Conservation (phyloP, 106 monocot species). For the Chionographis japonica region DNA sequence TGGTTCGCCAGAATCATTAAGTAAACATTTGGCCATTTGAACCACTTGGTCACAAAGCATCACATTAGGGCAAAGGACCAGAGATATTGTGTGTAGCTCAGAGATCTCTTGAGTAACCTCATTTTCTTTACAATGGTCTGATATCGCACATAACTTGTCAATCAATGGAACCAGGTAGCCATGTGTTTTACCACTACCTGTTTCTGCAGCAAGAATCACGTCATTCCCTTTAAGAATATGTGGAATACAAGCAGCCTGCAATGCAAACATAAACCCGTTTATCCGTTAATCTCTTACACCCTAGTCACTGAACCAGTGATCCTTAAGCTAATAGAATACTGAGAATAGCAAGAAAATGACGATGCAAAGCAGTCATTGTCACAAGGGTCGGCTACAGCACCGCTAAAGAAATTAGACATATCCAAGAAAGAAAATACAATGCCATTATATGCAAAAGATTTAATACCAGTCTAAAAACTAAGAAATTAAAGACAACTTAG, state of each 20-base stretch:
- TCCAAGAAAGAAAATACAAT: too few relatives aligned
- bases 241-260: slow-evolving; percentile 84
- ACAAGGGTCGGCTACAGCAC: not conserved
- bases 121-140: slow-evolving; percentile 9
- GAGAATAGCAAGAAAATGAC: not conserved
- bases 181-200: slow-evolving; percentile 98
- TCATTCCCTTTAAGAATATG: slow-evolving; percentile 74
- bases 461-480: too few relatives aligned
- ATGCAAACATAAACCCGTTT: slow-evolving; percentile 1
- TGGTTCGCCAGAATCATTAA: slow-evolving; percentile 52
- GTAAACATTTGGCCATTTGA: slow-evolving; percentile 69
- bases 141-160: slow-evolving; percentile 34
- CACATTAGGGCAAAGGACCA: slow-evolving; percentile 94
- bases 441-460: too few relatives aligned
- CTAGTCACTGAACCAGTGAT: not conserved
- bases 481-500: too few relatives aligned
- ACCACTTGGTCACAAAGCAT: slow-evolving; percentile 97
- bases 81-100: slow-evolving; percentile 21
- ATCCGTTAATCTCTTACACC: not conserved
- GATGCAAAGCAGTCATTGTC: not conserved
- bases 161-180: slow-evolving; percentile 87
- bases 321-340: not conserved
- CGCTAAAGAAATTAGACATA: not conserved
- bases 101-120: slow-evolving; percentile 6
- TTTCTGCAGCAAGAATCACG: slow-evolving; percentile 91